phyloP scores from a whole-genome alignment of 2,329 filamentous ascomycete species.

The Trichoderma harzianum region DNA sequence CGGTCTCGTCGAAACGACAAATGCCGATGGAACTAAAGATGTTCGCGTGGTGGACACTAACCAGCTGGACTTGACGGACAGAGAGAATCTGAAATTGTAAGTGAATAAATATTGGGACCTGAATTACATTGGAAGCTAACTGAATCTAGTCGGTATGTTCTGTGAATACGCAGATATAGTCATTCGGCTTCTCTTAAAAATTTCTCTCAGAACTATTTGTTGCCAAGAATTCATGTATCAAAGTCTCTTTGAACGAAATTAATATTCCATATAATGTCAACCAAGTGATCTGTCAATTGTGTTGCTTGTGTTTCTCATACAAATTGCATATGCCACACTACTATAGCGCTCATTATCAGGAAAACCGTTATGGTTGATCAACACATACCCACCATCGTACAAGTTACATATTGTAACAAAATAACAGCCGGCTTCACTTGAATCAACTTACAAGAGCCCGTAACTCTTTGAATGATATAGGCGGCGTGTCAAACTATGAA shows the following conservation, averaged over 20 bases:
- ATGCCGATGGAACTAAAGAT: slow-evolving; percentile 6
- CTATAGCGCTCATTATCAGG: not conserved
- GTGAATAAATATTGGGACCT: not conserved
- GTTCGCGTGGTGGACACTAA: slow-evolving; percentile 17
- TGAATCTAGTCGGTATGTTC: not conserved
- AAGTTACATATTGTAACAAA: not conserved
- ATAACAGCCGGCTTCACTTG: not conserved
- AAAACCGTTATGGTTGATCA: no score
- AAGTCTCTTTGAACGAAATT: not conserved
- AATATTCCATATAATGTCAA: not conserved
- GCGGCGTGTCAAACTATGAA: not conserved
- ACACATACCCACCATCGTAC: not conserved
- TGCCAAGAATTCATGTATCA: not conserved
- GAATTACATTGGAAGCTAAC: not conserved
- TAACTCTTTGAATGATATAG: not conserved
- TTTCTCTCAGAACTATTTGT: not conserved
- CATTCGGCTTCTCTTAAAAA: not conserved
- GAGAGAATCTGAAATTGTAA: slow-evolving; percentile 21
- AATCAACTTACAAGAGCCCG: not conserved
- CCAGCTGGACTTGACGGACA: slow-evolving; percentile 20
- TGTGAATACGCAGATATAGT: not conserved
- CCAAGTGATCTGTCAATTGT: not conserved
- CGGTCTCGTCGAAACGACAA: slow-evolving; percentile 17
- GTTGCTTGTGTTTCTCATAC: not conserved
- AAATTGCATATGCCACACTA: not conserved